phyloP scores from a whole-genome alignment of 106 monocot genomes.

The Chionographis japonica region DNA sequence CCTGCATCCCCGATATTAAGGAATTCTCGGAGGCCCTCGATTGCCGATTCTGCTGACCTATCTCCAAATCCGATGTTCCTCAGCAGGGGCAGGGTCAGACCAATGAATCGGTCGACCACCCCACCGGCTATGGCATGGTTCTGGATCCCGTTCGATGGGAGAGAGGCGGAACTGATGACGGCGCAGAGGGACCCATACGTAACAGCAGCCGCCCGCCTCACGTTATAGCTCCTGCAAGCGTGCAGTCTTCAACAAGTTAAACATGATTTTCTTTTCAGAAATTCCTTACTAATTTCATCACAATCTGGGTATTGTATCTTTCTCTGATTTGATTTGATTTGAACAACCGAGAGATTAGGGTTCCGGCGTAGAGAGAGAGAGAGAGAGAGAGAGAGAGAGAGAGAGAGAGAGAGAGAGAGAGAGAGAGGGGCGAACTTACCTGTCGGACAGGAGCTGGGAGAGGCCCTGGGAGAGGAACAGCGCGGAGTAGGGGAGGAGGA shows the following conservation, averaged over 20 bases:
- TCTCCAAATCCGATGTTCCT: constrained; percentile 26
- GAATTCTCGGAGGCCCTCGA: constrained; percentile 61
- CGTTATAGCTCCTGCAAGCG: constrained; percentile 57
- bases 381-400: too few species aligned
- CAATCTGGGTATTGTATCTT: too few species aligned
- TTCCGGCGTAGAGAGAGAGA: too few species aligned
- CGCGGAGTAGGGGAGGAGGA: constrained; percentile 59
- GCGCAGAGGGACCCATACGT: constrained; percentile 71
- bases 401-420: constrained; percentile 3
- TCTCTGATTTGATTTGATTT: too few species aligned
- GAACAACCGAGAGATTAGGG: not conserved
- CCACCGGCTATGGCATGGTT: constrained; percentile 16
- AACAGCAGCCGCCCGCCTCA: constrained; percentile 63
- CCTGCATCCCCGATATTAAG: constrained; percentile 45
- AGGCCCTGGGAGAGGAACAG: constrained; percentile 76
- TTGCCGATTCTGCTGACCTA: constrained; percentile 42
- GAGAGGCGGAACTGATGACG: constrained; percentile 30
- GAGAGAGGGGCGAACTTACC: constrained; percentile 33
- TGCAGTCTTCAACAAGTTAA: not conserved
- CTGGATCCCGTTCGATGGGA: constrained; percentile 25
- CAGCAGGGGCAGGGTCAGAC: constrained; percentile 73
- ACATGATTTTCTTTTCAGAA: too few species aligned
- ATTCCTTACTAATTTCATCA: too few species aligned
- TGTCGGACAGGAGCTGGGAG: constrained; percentile 77
- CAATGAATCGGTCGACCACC: constrained; percentile 55